Base-by-base conservation (phyloP, 495 filamentous ascomycete genomes). In the Hyaloscypha variabilis region DNA sequence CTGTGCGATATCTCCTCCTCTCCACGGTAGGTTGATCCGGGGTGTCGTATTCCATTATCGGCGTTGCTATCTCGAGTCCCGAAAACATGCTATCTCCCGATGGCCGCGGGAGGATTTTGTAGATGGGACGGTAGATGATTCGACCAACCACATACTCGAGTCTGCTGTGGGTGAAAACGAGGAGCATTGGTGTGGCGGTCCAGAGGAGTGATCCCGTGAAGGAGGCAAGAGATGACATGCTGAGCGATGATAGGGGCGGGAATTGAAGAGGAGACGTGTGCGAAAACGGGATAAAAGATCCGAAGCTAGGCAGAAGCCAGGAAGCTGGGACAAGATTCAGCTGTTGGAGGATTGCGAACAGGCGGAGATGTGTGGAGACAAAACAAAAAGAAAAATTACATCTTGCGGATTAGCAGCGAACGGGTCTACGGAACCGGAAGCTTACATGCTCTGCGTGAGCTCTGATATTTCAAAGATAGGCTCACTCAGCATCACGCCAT, bases 271-370 rank as follows among this genome's bases (percentile, higher is more conserved):
- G 82, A 2, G 83, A 85, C 3, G 71, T 50, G 53, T 69, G 69
- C 26, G 78, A 77, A 28, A 84, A 85, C 1, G 82, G 82, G 39
- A 85, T 71, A 59, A 85, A 82, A 34, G 80, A 85, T 19, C 64
- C 68, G 31, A 72, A 71, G 51, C 69, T 73, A 0, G 83, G 83
- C 19, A 86, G 62, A 53, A 67, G 72, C 8, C 67, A 68, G 21
- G 71, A 70, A 13, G 72, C 65, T 4, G 80, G 69, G 50, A 82
- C 72, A 14, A 86, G 65, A 31, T 81, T 77, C 1, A 80, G 69
- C 55, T 82, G 76, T 63, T 86, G 83, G 36, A 85, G 71, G 30
- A 79, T 77, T 8, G 77, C 74, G 64, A 78, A 84, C 39, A 83
- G 64, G 8, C 79, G 76, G 13, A 84, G 66, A 46, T 83, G 81